Evolutionary conservation across 1,284 basidiomycete genomes (phyloP), one percentile per base, ranked within the genome.

Genomic region (Baeospora myosura): DNA sequence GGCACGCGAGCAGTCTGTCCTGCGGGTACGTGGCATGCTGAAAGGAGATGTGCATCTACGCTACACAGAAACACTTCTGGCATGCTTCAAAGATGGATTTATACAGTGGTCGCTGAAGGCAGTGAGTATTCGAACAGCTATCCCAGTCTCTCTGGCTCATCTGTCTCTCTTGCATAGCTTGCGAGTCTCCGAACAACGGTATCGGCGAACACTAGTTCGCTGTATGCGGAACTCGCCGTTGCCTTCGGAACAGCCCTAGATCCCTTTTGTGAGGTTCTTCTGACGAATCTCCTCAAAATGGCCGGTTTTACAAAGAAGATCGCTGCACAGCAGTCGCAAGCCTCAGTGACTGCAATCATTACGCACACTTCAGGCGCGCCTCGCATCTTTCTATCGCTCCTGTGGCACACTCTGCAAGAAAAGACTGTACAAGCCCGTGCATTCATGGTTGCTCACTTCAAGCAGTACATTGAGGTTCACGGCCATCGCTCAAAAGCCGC

Each of bases 301-400:
- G 82, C 89, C 20, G 83, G 82, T 5, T 82, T 90, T 46, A 98
- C 95, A n/a, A 99, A 99, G 65, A 96, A 93, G 59, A 82, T 98
- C 35, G 79, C 85, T 24, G 91, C 88, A 8, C 82, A 89, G 43
- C 83, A 85, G 42, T 90, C 93, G 0, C 96, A 98, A 58, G 68
- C 74, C 4, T 74, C 79, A 0, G 74, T 88, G 1, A 71, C 75
- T 1, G 67, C 73, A 3, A 72, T 98, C 47, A 76, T 98, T 26
- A 68, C 68, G 6, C 65, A 86, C 51, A 78, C 82, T 1, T 82
- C 87, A 2, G 72, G 81, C 38, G 82, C 81, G 42, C 79, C 87
- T n/a, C 78, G 86, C 21, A 60, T 74, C 5, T 61, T 88, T 41
- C 59, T 95, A 3, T 72, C 85, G 11, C 72, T 90, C 38, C 65